phyloP scores from a whole-genome alignment of 495 filamentous ascomycete species.

The Acidomyces sp. region DNA sequence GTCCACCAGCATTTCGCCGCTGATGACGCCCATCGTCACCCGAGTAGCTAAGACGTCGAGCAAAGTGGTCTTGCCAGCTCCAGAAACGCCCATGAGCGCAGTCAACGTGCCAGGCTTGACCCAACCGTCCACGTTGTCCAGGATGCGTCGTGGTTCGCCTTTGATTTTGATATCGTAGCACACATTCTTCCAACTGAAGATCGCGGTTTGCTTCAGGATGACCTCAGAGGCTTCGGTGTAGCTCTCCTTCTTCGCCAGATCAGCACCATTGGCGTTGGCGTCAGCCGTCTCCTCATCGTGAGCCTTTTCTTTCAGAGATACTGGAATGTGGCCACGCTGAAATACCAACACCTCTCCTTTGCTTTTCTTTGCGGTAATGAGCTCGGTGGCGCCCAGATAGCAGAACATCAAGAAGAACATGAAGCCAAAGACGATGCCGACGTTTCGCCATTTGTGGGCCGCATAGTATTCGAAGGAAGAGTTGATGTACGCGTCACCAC shows the following conservation, averaged over 20 bases:
- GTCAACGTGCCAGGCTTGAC: slow-evolving; percentile 84
- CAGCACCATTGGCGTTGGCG: slow-evolving; percentile 31
- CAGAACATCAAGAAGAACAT: slow-evolving; percentile 49
- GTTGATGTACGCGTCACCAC: slow-evolving; percentile 54
- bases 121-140: slow-evolving; percentile 79
- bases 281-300: slow-evolving; percentile 37
- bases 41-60: slow-evolving; percentile 63
- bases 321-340: slow-evolving; percentile 57
- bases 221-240: slow-evolving; percentile 12
- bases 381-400: slow-evolving; percentile 63
- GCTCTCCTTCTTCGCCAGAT: slow-evolving; percentile 24
- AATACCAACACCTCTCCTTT: slow-evolving; percentile 87
- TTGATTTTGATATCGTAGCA: slow-evolving; percentile 88
- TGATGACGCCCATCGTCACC: slow-evolving; percentile 75
- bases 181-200: slow-evolving; percentile 79
- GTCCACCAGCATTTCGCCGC: slow-evolving; percentile 75
- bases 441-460: slow-evolving; percentile 62
- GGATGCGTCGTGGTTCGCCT: slow-evolving; percentile 54
- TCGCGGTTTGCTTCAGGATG: slow-evolving; percentile 36
- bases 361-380: slow-evolving; percentile 61
- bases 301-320: slow-evolving; percentile 40
- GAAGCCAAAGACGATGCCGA: slow-evolving; percentile 68
- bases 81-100: slow-evolving; percentile 71
- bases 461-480: slow-evolving; percentile 47
- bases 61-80: slow-evolving; percentile 61